Base-by-base conservation (phyloP, 176 grass and related monocot species). In the Cenchrus purpureus region DNA sequence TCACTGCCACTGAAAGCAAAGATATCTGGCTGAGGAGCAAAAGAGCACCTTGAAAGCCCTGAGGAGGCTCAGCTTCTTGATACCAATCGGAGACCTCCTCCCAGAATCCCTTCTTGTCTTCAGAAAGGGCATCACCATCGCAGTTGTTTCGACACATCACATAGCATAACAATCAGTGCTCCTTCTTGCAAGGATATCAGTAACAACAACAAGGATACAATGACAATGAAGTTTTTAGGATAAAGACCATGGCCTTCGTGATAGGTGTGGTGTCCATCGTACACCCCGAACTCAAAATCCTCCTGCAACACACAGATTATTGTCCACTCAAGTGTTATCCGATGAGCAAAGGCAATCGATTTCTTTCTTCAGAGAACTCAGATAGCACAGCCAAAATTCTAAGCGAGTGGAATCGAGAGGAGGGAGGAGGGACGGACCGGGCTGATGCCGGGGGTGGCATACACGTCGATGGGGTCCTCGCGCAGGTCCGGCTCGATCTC, bases 401-500 rank as follows among this genome's bases (percentile, higher is more conserved):
- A 69, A 82, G 53, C 17, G 60, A 28, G 51, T 6, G 0, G 0
- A 71, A 45, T 43, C 1, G 3, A 83, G 43, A 0, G 12, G 25
- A 57, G 50, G 17, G 71, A 83, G 12, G 25, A 57, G 50, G 17
- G 71, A 83, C 90, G 77, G 54, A 98, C 96, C 63, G 87, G 82
- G 73, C 29, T 64, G 73, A 95, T 74, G 57, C 96, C 96, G 31
- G 89, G 90, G 79, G 96, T 98, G 59, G 89, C 78, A 78, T 86
- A 92, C 54, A 62, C 79, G 60, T 98, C 96, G 79, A 95, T 60
- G 55, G 93, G 74, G 54, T 95, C 93, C 86, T 98, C 96, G 15
- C 32, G 53, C 66, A 98, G 90, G 86, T 98, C 93, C 32, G 93
- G 96, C 78, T 94, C 93, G 29, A 98, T 95, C 71, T 98, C 96